A percentile compares a stretch with the other conserved stretches of the same genome.
These are phyloP conservation scores for Musa beccarii DNA, from an alignment of 176 grass and related monocot genomes.

Conservation along the genomic window DNA sequence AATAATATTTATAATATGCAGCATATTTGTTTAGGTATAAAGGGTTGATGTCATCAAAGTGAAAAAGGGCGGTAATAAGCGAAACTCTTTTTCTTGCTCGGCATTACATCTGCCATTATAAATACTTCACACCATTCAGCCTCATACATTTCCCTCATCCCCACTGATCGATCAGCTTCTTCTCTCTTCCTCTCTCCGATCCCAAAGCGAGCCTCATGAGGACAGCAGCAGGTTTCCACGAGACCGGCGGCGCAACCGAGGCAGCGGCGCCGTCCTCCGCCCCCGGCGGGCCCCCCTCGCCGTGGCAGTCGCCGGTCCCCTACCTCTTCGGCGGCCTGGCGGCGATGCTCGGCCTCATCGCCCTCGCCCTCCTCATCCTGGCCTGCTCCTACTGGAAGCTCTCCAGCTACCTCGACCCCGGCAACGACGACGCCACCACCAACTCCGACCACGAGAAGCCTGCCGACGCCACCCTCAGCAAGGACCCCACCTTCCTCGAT, in stretches of 20 bases:
- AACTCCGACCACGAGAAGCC: not conserved
- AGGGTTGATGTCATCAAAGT: no score
- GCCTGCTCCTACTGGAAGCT: conserved; percentile 36
- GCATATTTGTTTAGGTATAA: no score
- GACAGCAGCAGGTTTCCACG: not conserved
- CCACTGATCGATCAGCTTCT: not conserved
- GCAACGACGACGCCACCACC: not conserved
- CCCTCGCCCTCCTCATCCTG: conserved; percentile 31
- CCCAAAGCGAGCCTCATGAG: not conserved
- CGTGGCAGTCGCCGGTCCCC: conserved; percentile 33
- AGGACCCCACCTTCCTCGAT: not conserved
- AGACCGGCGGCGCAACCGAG: not conserved
- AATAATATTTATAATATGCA: no score
- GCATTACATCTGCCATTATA: no score
- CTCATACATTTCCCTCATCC: not conserved
- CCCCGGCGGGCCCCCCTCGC: not conserved
- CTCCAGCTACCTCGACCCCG: conserved; percentile 24
- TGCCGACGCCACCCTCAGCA: not conserved
- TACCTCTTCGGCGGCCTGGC: conserved; percentile 43
- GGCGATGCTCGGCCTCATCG: conserved; percentile 37
- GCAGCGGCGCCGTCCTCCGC: not conserved
- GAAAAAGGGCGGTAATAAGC: no score
- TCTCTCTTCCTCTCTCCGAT: not conserved
- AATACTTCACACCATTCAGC: not conserved
- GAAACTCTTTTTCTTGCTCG: no score